phyloP scores from a whole-genome alignment of 495 filamentous ascomycete species.

The Oleoguttula mirabilis region DNA sequence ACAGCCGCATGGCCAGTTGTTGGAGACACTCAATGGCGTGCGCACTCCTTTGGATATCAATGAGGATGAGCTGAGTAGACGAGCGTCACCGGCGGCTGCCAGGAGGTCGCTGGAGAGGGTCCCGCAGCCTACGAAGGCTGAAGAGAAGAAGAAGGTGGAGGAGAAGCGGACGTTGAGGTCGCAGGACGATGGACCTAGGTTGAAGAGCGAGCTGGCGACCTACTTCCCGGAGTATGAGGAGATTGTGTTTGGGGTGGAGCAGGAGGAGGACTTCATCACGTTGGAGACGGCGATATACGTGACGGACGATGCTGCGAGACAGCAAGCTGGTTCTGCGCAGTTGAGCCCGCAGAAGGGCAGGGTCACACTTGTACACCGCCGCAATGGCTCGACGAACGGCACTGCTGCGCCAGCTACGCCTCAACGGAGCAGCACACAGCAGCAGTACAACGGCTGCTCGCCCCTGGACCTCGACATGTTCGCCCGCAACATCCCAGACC shows the following conservation, averaged over 20 bases:
- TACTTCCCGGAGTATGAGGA: slow-evolving; percentile 91
- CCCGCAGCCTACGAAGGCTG: not conserved
- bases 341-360: slow-evolving; percentile 3
- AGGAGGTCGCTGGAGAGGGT: not conserved
- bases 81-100: slow-evolving; percentile 2
- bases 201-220: slow-evolving; percentile 75
- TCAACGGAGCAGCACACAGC: slow-evolving; percentile 19
- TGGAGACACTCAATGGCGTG: slow-evolving; percentile 29
- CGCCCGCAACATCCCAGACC: slow-evolving; percentile 31
- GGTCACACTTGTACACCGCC: slow-evolving; percentile 10
- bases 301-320: slow-evolving; percentile 33
- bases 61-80: slow-evolving; percentile 22
- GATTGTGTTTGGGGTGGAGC: slow-evolving; percentile 67
- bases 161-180: slow-evolving; percentile 34
- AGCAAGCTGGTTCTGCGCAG: slow-evolving; percentile 5
- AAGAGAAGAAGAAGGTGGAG: slow-evolving; percentile 8
- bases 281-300: slow-evolving; percentile 50
- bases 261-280: slow-evolving; percentile 55
- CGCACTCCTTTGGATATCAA: slow-evolving; percentile 15
- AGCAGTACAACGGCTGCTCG: slow-evolving; percentile 37
- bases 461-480: slow-evolving; percentile 45
- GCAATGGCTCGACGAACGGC: slow-evolving; percentile 20
- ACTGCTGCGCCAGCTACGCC: not conserved
- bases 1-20: slow-evolving; percentile 26
- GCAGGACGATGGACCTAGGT: slow-evolving; percentile 41